phyloP scores from a whole-genome alignment of 2,329 filamentous ascomycete species.

The Talaromyces sp. region DNA sequence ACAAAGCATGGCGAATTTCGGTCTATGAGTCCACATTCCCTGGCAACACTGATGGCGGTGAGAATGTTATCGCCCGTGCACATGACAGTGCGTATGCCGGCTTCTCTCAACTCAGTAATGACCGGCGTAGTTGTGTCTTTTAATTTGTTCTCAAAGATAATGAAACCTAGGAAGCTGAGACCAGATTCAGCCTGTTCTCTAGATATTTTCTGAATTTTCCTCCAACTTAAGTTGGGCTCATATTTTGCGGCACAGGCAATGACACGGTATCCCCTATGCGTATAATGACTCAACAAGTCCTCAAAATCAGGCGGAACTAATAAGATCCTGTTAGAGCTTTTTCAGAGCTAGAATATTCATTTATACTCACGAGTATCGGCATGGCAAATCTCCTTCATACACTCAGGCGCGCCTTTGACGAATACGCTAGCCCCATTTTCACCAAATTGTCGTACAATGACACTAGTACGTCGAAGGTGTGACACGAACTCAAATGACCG shows the following conservation, averaged over 20 bases:
- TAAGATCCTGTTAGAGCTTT: not conserved
- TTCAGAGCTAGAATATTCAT: not conserved
- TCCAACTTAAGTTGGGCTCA: constrained; percentile 82
- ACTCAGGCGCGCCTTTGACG: constrained; percentile 95
- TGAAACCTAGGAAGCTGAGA: constrained; percentile 89
- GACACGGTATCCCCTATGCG: constrained; percentile 91
- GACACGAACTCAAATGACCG: constrained; percentile 94
- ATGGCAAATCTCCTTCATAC: constrained; percentile 89
- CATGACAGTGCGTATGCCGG: constrained; percentile 89
- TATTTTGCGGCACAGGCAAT: constrained; percentile 93
- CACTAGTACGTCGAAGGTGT: constrained; percentile 85
- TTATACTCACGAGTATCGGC: constrained; percentile 67
- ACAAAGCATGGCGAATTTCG: constrained; percentile 85
- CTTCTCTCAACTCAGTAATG: constrained; percentile 74
- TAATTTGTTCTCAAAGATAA: constrained; percentile 97
- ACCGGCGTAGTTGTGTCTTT: constrained; percentile 82
- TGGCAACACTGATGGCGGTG: constrained; percentile 90
- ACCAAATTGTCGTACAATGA: constrained; percentile 85
- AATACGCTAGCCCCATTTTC: constrained; percentile 81
- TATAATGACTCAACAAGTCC: constrained; percentile 83
- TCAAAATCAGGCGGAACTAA: constrained; percentile 81
- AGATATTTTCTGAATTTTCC: constrained; percentile 91
- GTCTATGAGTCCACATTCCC: constrained; percentile 82
- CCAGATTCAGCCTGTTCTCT: constrained; percentile 78
- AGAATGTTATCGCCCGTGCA: constrained; percentile 97